Percentiles rank a stretch among this genome's conserved stretches.
Evolutionary conservation across 345 rosid genomes (phyloP).

Genomic region (Cardamine resedifolia): DNA sequence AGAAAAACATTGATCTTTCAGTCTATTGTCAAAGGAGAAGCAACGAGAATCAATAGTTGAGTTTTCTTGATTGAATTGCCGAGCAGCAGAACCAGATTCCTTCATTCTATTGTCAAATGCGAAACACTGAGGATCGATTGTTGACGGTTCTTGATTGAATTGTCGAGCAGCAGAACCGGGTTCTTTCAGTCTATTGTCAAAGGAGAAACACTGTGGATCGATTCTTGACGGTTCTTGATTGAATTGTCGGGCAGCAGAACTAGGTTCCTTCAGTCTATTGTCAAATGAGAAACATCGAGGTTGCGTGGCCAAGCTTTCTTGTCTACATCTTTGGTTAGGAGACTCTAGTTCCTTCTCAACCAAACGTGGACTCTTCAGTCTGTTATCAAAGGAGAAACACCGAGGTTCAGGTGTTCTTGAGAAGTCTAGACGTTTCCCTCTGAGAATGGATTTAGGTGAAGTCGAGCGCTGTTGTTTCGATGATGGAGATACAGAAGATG

Average conservation of each 20-base stretch:
- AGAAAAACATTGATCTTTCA: slow-evolving; percentile 42
- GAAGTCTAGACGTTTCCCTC: slow-evolving; percentile 47
- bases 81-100: slow-evolving; percentile 14
- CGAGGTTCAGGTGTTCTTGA: slow-evolving; percentile 42
- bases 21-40: slow-evolving; percentile 43
- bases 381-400: slow-evolving; percentile 44
- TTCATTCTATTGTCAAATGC: slow-evolving; percentile 38
- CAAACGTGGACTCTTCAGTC: slow-evolving; percentile 41
- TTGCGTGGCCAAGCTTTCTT: slow-evolving; percentile 11
- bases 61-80: slow-evolving; percentile 41
- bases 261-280: slow-evolving; percentile 14
- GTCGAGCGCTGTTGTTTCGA: slow-evolving; percentile 47
- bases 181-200: slow-evolving; percentile 24
- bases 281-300: slow-evolving; percentile 33
- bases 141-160: slow-evolving; percentile 44
- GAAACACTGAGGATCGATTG: slow-evolving; percentile 40
- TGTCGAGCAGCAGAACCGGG: slow-evolving; percentile 5
- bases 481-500: slow-evolving; percentile 55
- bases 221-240: slow-evolving; percentile 44
- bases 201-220: slow-evolving; percentile 41
- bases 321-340: slow-evolving; percentile 31
- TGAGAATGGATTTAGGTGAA: slow-evolving; percentile 51
- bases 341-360: slow-evolving; percentile 40
- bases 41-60: slow-evolving; percentile 44
- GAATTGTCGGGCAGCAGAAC: slow-evolving; percentile 9